Percentiles rank a stretch among this genome's conserved stretches.
Evolutionary conservation across 2,329 filamentous ascomycete species (phyloP).

Genomic region (Colletotrichum truncatum): DNA sequence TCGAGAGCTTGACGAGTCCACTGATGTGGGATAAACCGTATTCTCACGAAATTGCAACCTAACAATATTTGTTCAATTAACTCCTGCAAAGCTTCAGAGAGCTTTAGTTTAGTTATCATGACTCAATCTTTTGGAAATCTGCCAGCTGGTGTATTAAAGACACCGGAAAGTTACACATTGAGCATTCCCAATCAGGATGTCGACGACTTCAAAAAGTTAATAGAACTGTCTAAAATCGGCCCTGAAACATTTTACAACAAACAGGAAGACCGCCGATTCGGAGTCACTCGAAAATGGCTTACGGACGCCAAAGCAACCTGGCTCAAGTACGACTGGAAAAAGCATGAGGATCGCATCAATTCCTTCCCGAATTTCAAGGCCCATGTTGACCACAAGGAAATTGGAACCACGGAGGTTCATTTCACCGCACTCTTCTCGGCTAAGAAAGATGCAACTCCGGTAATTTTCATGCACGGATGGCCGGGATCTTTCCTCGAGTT

Average conservation of each 20-base stretch:
- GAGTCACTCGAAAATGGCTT: constrained; percentile 57
- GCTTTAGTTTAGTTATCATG: not conserved
- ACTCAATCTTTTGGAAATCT: constrained; percentile 11
- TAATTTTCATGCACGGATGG: constrained; percentile 65
- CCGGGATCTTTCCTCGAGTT: constrained; percentile 65
- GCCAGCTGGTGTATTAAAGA: not conserved
- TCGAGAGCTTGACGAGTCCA: too few relatives aligned
- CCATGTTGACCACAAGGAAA: constrained; percentile 45
- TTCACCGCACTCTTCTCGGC: constrained; percentile 64
- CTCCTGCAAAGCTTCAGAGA: too few relatives aligned
- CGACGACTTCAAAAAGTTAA: constrained; percentile 53
- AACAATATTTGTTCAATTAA: too few relatives aligned
- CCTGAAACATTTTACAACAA: constrained; percentile 58
- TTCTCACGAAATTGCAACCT: too few relatives aligned
- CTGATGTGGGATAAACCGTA: too few relatives aligned
- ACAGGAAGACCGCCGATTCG: constrained; percentile 50
- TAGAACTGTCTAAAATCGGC: constrained; percentile 57
- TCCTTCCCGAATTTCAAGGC: constrained; percentile 57
- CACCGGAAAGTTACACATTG: constrained; percentile 46
- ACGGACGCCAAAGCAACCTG: constrained; percentile 48
- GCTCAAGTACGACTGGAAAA: constrained; percentile 58
- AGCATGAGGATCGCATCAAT: constrained; percentile 49
- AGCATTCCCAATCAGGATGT: constrained; percentile 53
- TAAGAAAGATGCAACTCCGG: constrained; percentile 56
- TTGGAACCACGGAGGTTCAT: constrained; percentile 52